Evolutionary conservation across 202 grass and related monocot species (phyloP), one percentile per base, ranked within the genome.

Genomic region (Dendrocalamus latiflorus): DNA sequence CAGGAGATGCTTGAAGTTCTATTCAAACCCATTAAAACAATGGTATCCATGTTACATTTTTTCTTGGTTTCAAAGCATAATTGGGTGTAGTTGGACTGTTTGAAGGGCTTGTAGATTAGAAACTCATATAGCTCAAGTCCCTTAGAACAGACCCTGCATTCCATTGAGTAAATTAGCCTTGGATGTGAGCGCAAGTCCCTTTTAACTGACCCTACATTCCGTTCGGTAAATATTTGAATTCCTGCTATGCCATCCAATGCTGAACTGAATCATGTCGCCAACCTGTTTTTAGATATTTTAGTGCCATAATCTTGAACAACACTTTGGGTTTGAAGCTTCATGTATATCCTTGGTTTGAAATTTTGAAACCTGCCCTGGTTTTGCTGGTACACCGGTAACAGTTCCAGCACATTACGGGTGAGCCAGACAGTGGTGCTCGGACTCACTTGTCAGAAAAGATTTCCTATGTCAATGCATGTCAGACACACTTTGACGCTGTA

Each of bases 1-100:
- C 15, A n/a, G 16, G 18, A 74, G 6, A 80, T 62, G 73, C n/a
- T 82, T 73, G 33, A 65, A n/a, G 63, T 79, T 68, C 13, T 26
- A 5, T 49, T 43, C 4, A 2, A 44, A 68, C 34, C 33, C 33
- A 39, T 42, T 26, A 67, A 55, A 54, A 55, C 38, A 41, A 41
- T 41, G 38, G 7, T 41, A 41, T 41, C 7, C 38, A 8, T 41
- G 7, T 41, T 41, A 9, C 38, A 8, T 41, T 41, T 41, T 38
- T 41, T 41, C 38, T 9, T 41, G 38, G 8, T 41, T 41, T 41
- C 38, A 41, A 41, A 41, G 38, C 38, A 41, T 41, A 41, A 41
- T 68, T 37, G 37, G 14, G 56, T 69, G 41, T 57, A 9, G 38
- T 41, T 1, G 37, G 6, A 39, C 37, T 39, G 6, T 39, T 39